Evolutionary conservation across 768 basidiomycete species (phyloP).

Genomic region (Amyloporia xantha): DNA sequence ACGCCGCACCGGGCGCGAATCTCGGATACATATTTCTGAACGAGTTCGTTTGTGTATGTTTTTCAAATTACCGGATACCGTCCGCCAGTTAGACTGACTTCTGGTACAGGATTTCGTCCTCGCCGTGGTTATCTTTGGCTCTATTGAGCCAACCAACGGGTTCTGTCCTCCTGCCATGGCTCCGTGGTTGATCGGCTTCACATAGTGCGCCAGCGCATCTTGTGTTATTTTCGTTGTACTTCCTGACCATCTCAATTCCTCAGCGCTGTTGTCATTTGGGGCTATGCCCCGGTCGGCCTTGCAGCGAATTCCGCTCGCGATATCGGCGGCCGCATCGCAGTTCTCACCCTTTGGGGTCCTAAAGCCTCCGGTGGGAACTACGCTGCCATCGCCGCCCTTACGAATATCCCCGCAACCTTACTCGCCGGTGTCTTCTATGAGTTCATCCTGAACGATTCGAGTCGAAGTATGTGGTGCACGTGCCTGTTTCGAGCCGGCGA

Average conservation of each 20-base stretch:
- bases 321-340: slow-evolving; percentile 56
- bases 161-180: slow-evolving; percentile 45
- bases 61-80: not conserved
- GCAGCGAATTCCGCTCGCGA: slow-evolving; percentile 65
- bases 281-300: slow-evolving; percentile 47
- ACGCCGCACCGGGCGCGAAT: slow-evolving; percentile 37
- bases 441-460: slow-evolving; percentile 49
- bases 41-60: slow-evolving; percentile 48
- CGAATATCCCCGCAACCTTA: slow-evolving; percentile 59
- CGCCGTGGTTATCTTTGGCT: slow-evolving; percentile 44
- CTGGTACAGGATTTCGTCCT: slow-evolving; percentile 34
- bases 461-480: slow-evolving; percentile 37
- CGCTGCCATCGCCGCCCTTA: slow-evolving; percentile 56
- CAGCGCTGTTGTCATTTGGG: slow-evolving; percentile 56
- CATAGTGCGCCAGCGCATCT: slow-evolving; percentile 41
- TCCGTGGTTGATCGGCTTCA: slow-evolving; percentile 47
- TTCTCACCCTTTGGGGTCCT: slow-evolving; percentile 54
- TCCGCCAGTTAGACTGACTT: not conserved
- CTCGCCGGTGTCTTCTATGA: slow-evolving; percentile 51
- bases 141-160: slow-evolving; percentile 52
- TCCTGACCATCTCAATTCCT: not conserved
- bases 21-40: slow-evolving; percentile 44
- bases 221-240: not conserved
- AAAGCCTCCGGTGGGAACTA: slow-evolving; percentile 47
- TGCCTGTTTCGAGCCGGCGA: not conserved